A percentile compares a stretch with the other conserved stretches of the same genome.
phyloP scores from a whole-genome alignment of 805 yeast genomes.

The Metschnikowia dekortorum region DNA sequence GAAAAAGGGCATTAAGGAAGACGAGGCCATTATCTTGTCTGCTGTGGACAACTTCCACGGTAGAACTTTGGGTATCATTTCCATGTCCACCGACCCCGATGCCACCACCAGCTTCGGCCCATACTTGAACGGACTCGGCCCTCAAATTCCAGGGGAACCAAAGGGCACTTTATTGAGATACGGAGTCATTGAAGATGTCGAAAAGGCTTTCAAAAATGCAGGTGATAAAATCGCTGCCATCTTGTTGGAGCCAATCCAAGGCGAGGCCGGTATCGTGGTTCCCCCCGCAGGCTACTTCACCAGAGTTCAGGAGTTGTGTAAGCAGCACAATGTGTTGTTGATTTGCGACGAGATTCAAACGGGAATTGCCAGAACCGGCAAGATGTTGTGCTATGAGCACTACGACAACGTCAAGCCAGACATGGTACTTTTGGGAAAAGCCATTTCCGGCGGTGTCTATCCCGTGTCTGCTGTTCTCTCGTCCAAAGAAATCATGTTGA shows the following conservation, averaged over 20 bases:
- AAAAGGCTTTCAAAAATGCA: slow-evolving; percentile 71
- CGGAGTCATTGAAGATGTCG: slow-evolving; percentile 83
- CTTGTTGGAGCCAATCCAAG: slow-evolving; percentile 92
- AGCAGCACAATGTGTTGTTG: slow-evolving; percentile 76
- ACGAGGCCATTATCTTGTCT: slow-evolving; percentile 82
- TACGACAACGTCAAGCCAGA: slow-evolving; percentile 78
- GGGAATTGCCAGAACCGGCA: slow-evolving; percentile 96
- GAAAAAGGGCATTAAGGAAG: slow-evolving; percentile 75
- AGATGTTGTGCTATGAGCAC: slow-evolving; percentile 88
- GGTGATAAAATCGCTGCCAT: slow-evolving; percentile 91
- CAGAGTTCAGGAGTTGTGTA: slow-evolving; percentile 69
- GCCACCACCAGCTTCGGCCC: slow-evolving; percentile 90
- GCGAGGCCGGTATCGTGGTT: slow-evolving; percentile 97
- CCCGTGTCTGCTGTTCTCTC: slow-evolving; percentile 92
- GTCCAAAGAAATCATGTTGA: slow-evolving; percentile 83
- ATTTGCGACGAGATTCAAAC: slow-evolving; percentile 98
- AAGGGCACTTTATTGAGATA: slow-evolving; percentile 62
- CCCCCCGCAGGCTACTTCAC: slow-evolving; percentile 81
- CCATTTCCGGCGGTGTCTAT: slow-evolving; percentile 89
- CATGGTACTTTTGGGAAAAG: slow-evolving; percentile 85
- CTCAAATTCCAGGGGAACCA: slow-evolving; percentile 72
- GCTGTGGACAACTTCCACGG: slow-evolving; percentile 95
- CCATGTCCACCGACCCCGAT: slow-evolving; percentile 95
- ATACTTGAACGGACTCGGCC: slow-evolving; percentile 77
- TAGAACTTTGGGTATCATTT: slow-evolving; percentile 89